Evolutionary conservation across 179 eudicot species (phyloP), one percentile per base, ranked within the genome.

Genomic region (Camellia oleifera): DNA sequence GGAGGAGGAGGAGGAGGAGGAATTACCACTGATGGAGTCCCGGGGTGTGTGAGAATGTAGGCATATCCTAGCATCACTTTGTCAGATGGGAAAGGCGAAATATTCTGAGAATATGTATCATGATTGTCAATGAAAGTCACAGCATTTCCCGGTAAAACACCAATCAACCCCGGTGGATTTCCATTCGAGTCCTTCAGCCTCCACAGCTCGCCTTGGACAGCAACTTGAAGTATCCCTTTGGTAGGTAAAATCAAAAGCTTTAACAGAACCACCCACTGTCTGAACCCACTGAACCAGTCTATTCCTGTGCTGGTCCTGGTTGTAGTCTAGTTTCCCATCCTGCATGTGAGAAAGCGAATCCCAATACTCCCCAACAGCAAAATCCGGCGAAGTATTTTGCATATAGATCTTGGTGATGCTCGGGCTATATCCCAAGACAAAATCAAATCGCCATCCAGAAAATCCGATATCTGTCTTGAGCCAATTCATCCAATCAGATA

Each of bases 401-500:
- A 91, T 84, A 78, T 91, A 91, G 20, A 84, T 56, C 48, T 88
- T 91, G 52, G 85, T 87, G 20, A 90, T 83, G 20, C 75, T 69
- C 2, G 93, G 81, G 0, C 92, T 46, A 50, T 92, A 92, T 10
- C 97, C 95, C 48, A 63, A 82, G 17, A 87, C 93, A 71, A 85
- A 90, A 79, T 89, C 91, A 7, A 93, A 89, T 17, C 92, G 57
- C 92, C 92, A 89, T 0, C 94, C 92, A 48, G 75, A 88, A 65
- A 90, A 90, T 3, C 93, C 91, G 12, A 90, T 77, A 0, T 90
- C 89, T 0, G 84, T 20, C 69, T 89, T 91, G 58, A 91, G 90
- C 97, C 95, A 92, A 72, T 92, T 92, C 92, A 93, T 83, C 94
- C 97, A 91, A 17, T 87, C 92, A 0, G 89, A 79, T 23, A 93